Percentiles rank a stretch among this genome's conserved stretches.
phyloP scores from a whole-genome alignment of 108 stramenopile species.

The Pseudonitzschia multiseries region DNA sequence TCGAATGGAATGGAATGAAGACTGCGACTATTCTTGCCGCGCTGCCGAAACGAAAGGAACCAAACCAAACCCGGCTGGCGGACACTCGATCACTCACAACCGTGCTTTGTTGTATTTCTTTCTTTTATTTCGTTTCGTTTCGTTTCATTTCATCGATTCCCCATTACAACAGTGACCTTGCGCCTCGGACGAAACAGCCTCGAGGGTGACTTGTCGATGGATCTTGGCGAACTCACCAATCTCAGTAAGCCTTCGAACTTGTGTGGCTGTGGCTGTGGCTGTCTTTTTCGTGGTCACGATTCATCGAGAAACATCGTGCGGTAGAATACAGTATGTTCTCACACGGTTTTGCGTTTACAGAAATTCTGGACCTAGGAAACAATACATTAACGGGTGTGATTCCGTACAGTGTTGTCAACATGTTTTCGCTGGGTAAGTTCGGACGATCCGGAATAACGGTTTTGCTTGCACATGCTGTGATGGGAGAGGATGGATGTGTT shows the following conservation, averaged over 20 bases:
- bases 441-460: too few species aligned
- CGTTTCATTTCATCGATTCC: neutral
- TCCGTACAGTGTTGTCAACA: conserved; percentile 44
- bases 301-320: neutral
- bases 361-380: conserved; percentile 19
- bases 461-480: too few species aligned
- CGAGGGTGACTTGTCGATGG: conserved; percentile 36
- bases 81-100: too few species aligned
- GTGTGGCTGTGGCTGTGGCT: neutral
- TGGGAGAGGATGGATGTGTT: too few species aligned
- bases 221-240: conserved; percentile 24
- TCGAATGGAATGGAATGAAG: too few species aligned
- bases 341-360: neutral
- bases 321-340: too few species aligned
- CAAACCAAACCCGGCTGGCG: too few species aligned
- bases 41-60: too few species aligned
- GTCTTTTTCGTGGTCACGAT: neutral
- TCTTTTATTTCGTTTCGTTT: neutral
- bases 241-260: neutral
- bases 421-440: conserved; percentile 35
- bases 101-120: too few species aligned
- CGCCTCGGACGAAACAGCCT: conserved; percentile 51
- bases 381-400: conserved; percentile 56
- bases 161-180: conserved; percentile 15
- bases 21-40: too few species aligned